Conservation (phyloP, 2,329 filamentous ascomycete genomes). For the Zymoseptoria tritici region DNA sequence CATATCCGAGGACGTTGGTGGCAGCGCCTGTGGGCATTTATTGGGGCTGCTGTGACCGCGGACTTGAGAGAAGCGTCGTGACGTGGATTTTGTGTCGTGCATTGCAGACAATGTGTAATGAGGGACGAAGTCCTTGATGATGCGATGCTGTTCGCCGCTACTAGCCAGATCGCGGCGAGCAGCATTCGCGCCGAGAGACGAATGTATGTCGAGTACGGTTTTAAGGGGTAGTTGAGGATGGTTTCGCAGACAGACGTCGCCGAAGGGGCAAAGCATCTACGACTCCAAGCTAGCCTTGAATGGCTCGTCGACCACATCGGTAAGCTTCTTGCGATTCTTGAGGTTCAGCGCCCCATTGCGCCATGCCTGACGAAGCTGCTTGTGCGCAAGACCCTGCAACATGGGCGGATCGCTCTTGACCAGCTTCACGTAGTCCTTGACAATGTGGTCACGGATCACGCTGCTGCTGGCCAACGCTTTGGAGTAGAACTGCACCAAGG, state of each 20-base stretch:
- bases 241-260: not conserved
- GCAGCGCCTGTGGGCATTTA: not conserved
- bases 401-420: conserved; percentile 42
- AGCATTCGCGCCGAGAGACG: not conserved
- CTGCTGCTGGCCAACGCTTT: conserved; percentile 46
- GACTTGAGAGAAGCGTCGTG: not conserved
- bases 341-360: conserved; percentile 47
- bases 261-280: conserved; percentile 1
- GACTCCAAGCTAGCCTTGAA: conserved; percentile 47
- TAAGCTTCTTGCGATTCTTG: conserved; percentile 51
- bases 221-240: not conserved
- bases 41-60: not conserved
- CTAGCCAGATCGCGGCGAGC: conserved; percentile 1
- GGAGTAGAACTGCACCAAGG: conserved; percentile 60
- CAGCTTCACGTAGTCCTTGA: conserved; percentile 49
- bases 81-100: not conserved
- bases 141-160: not conserved
- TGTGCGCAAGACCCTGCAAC: conserved; percentile 40
- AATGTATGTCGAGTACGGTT: not conserved
- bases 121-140: not conserved
- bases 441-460: conserved; percentile 47
- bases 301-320: conserved; percentile 44
- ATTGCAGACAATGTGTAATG: not conserved
- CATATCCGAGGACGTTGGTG: not conserved
- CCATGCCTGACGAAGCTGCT: conserved; percentile 47